Evolutionary conservation across 345 rosid genomes (phyloP), one percentile per base, ranked within the genome.

Genomic region (Salix udensis): DNA sequence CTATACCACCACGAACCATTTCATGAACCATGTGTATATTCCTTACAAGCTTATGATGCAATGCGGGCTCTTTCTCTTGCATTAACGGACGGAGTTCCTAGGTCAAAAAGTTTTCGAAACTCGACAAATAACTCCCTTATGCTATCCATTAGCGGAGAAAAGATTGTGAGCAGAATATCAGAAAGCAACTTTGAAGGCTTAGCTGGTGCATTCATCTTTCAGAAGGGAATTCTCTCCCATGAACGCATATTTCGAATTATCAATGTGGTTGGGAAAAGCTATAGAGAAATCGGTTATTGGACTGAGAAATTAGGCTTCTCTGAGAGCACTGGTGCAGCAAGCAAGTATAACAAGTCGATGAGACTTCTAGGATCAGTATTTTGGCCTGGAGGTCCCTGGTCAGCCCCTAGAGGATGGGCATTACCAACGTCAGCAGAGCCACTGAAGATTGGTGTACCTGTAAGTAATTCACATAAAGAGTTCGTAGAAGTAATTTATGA

Each of bases 321-420:
- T 39, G 28, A 60, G 15, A 55, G 24, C 31, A 23, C 62, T 30
- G 67, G 65, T 40, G 24, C 16, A 23, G 40, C 19, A 23, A 62
- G 61, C 5, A 52, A 46, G 28, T 74, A 74, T 24, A 77, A 4
- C 9, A 23, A 36, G 40, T 80, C 80, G 2, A 79, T 79, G 81
- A 46, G 19, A 23, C 11, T 67, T 67, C 28, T 80, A 46, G 78
- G 80, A 53, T 69, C 31, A 62, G 76, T 84, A 24, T 48, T 77
- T 30, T 83, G 84, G 82, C 82, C 79, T 7, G 82, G 84, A 21
- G 75, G 50, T 4, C 65, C 76, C 7, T 73, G 70, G 78, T 66
- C 61, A 6, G 53, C 40, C 7, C 86, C 86, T 0, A 77, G 64
- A 34, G 83, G 83, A 23, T 80, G 81, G 86, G 67, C 64, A 37